A percentile compares a stretch with the other conserved stretches of the same genome.
These are phyloP conservation scores for Huntiella moniliformis DNA, from an alignment of 2,329 filamentous ascomycete species.

Conservation along the genomic window DNA sequence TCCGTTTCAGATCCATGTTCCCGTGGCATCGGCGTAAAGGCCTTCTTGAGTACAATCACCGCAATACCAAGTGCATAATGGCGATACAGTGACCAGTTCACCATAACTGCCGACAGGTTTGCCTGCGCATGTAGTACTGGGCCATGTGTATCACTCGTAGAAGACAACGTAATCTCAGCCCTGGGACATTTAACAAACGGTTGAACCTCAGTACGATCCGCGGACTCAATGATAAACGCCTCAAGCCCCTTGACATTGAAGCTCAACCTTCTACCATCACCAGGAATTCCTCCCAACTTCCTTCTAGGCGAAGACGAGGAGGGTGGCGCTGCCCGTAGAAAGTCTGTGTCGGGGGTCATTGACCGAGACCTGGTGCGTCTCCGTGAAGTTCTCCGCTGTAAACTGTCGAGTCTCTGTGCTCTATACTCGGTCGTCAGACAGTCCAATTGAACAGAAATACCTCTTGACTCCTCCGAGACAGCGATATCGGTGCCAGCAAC, in stretches of 20 bases:
- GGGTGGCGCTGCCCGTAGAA: constrained; percentile 19
- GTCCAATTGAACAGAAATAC: constrained; percentile 71
- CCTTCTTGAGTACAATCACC: constrained; percentile 42
- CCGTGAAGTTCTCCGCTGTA: constrained; percentile 38
- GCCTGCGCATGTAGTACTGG: constrained; percentile 77
- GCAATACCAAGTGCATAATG: constrained; percentile 83
- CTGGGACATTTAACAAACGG: constrained; percentile 72
- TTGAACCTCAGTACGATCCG: constrained; percentile 67
- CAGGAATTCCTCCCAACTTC: constrained; percentile 35
- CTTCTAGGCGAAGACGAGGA: constrained; percentile 18
- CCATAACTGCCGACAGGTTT: constrained; percentile 54
- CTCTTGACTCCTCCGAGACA: constrained; percentile 65
- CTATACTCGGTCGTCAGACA: constrained; percentile 80
- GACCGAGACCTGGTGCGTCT: constrained; percentile 59
- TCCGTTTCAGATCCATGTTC: constrained; percentile 6
- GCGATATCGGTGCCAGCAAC: constrained; percentile 72
- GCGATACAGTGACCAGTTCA: constrained; percentile 84
- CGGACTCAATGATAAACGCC: constrained; percentile 73
- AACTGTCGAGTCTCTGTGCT: constrained; percentile 53
- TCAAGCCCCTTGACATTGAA: constrained; percentile 71
- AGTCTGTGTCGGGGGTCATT: constrained; percentile 51
- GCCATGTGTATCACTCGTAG: constrained; percentile 69
- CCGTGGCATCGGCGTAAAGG: constrained; percentile 13
- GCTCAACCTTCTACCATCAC: constrained; percentile 65
- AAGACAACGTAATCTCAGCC: constrained; percentile 73